Base-by-base conservation (phyloP, 305 asterid species). In the Ilex paraguariensis region DNA sequence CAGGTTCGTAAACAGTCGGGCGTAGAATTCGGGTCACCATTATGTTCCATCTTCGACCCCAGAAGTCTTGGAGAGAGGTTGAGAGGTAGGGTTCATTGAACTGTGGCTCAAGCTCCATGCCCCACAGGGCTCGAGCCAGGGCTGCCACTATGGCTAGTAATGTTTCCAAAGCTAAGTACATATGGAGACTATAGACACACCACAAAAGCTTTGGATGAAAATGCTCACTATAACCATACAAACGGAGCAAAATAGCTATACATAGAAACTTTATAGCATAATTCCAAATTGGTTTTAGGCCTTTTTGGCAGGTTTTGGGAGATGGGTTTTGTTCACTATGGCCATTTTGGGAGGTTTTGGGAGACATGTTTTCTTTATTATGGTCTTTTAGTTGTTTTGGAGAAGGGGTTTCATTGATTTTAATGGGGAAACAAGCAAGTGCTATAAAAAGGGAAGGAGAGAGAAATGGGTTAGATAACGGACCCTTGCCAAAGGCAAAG, bases 31-130 rank as follows among this genome's bases (percentile, higher is more conserved):
- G 59, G 1, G 81, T 55, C 28, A 73, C 87, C 82, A 75, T 70
- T 0, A 73, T 55, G 72, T 84, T 84, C 87, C 87, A 84, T 57
- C 86, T 70, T n/a, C 64, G 63, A 8, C 87, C 85, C 85, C 85
- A 84, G 32, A 84, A 84, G 7, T 84, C 82, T 17, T 81, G 90
- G 3, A 84, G 60, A 8, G 90, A 81, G 7, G 75, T 66, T 9
- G 85, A 67, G 0, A 77, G 76, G 56, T 77, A 73, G 0, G 86
- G 87, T 14, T 77, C 77, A 31, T 79, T 70, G 44, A 79, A 84
- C 40, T 73, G 84, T 4, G 78, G 76, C 69, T 84, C 87, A 1
- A 79, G 71, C 55, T 79, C 80, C 2, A 65, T 33, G 4, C 76
- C 72, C 7, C 75, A 50, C 44, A 75, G 0, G 3, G 70, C 62